Evolutionary conservation across 2,329 filamentous ascomycete genomes (phyloP), one percentile per base, ranked within the genome.

Genomic region (Beauveria australis): DNA sequence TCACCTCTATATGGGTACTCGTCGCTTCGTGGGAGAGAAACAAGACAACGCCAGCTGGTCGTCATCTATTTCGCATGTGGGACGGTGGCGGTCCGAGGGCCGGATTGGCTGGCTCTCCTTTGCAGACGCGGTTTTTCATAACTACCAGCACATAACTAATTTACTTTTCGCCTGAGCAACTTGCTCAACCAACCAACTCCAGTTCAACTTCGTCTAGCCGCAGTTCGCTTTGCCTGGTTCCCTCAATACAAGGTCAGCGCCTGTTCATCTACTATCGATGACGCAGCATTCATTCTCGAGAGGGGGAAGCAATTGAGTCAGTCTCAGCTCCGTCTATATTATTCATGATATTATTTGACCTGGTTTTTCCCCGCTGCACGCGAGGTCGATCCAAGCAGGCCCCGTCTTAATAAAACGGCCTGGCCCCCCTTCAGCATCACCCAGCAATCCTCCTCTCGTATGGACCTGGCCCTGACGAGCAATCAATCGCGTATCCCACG

Each of bases 401-500:
- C 53, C 53, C 53, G 53, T 56, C 53, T 56, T 56, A 47, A 47
- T 56, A 56, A 56, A 56, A 28, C 53, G 41, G 53, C 53, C 53
- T 55, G 33, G 33, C 41, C 53, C 53, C 53, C 53, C 43, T 18
- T n/a, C n/a, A 12, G 26, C 53, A 16, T 54, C 33, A 6, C 51
- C 53, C 37, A 54, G 37, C 52, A 14, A 53, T 43, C 53, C 24
- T 24, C 43, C n/a, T 40, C 33, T 46, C 28, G 22, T 46, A 37
- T 47, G 41, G 43, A 7, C 28, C 53, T 47, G 46, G 22, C 37
- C 9, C 51, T n/a, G 26, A 19, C 28, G 26, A 47, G 46, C 26
- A 33, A 37, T 16, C 16, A 46, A 47, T 37, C 43, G 19, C 43
- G 26, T 18, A 47, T 37, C 22, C 26, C 18, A 46, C 41, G 33